A percentile compares a stretch with the other conserved stretches of the same genome.
phyloP scores from a whole-genome alignment of 2,329 filamentous ascomycete genomes.

The Hypoxylon sp. region DNA sequence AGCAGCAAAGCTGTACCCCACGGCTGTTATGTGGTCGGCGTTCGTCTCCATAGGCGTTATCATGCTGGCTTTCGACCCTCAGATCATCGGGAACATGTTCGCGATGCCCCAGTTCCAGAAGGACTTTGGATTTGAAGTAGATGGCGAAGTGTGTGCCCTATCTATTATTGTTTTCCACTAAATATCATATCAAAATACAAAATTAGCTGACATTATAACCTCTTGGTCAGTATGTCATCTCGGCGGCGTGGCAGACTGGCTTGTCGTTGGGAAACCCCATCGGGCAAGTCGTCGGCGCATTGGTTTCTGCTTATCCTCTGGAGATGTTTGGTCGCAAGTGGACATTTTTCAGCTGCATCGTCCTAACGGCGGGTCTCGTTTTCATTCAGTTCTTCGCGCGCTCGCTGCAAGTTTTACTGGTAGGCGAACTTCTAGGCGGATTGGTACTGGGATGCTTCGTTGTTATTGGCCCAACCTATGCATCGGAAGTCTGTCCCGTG shows the following conservation, averaged over 20 bases:
- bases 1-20: slow-evolving; percentile 54
- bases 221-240: slow-evolving; percentile 38
- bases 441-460: slow-evolving; percentile 69
- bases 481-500: slow-evolving; percentile 67
- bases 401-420: slow-evolving; percentile 63
- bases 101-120: slow-evolving; percentile 49
- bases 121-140: slow-evolving; percentile 45
- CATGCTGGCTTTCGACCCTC: slow-evolving; percentile 71
- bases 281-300: slow-evolving; percentile 64
- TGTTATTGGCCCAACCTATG: slow-evolving; percentile 66
- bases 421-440: slow-evolving; percentile 68
- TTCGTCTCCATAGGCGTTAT: slow-evolving; percentile 68
- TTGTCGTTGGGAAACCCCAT: slow-evolving; percentile 63
- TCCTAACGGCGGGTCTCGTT: slow-evolving; percentile 60
- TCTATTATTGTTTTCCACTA: neutral
- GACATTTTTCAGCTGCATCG: slow-evolving; percentile 56
- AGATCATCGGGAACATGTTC: slow-evolving; percentile 70
- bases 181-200: no score
- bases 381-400: slow-evolving; percentile 71
- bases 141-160: slow-evolving; percentile 43
- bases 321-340: slow-evolving; percentile 55
- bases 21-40: slow-evolving; percentile 62
- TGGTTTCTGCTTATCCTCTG: slow-evolving; percentile 58
- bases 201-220: slow-evolving; percentile 3
- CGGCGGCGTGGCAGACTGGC: slow-evolving; percentile 57